Evolutionary conservation across 78 protist genomes (phyloP), one percentile per base, ranked within the genome.

Genomic region (Paratrimastix pyriformis): DNA sequence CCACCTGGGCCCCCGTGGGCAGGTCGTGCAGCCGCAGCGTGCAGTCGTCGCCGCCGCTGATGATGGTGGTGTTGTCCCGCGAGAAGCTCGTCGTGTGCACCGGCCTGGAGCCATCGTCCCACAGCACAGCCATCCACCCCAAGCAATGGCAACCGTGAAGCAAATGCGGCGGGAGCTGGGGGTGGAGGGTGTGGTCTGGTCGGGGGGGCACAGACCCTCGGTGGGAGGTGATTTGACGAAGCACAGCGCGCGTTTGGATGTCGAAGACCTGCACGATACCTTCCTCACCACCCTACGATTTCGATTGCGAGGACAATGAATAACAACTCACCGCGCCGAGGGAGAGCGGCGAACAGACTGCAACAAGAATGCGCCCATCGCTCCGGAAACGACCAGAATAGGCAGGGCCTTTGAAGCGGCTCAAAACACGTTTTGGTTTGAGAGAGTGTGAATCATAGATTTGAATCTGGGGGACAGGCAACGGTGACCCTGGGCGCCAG

Each of bases 321-420:
- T n/a, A n/a, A n/a, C n/a, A n/a, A n/a, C n/a, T n/a, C n/a, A n/a
- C 48, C 48, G 7, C 24, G 48, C 48, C 48, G 4, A 4, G 48
- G 4, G 48, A 44, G 48, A 4, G 48, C 24, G 24, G 48, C 7
- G 48, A 7, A 7, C 48, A 44, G 7, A 77, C 75, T 2, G 85
- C 85, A 18, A 46, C 81, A 6, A 81, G 43, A 40, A 81, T 32
- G 46, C 3, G 1, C 24, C 85, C 85, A 43, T 81, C 85, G 32
- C 3, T 3, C n/a, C 85, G 81, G 40, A 37, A 50, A 13, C 9
- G 0, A 15, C 64, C 71, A 1, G 38, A 2, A 73, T 58, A 26
- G 7, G 76, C 85, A 3, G 6, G 29, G 11, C 26, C 52, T 46
- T 32, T 37, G 77, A 72, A 72, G 55, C 29, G 29, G 55, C 70